Evolutionary conservation across 2,329 filamentous ascomycete genomes (phyloP).

Genomic region (Fusarium sarcochroum): DNA sequence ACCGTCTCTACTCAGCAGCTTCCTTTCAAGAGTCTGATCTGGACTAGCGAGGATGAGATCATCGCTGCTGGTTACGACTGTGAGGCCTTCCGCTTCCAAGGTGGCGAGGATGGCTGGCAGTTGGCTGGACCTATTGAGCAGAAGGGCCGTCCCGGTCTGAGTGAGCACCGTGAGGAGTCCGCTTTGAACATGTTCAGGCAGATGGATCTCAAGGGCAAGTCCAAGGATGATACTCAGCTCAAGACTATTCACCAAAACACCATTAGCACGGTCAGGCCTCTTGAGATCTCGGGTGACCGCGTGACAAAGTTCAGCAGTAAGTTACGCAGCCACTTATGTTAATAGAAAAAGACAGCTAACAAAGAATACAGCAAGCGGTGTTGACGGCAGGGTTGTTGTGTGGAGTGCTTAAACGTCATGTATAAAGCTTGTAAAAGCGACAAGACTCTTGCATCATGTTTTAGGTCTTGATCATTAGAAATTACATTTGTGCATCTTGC

Average conservation of each 20-base stretch:
- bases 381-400: constrained; percentile 85
- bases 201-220: constrained; percentile 98
- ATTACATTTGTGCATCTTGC: constrained; percentile 1
- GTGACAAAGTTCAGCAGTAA: constrained; percentile 90
- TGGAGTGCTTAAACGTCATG: constrained; percentile 72
- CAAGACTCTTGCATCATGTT: background rate
- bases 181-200: constrained; percentile 98
- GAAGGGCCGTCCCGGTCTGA: constrained; percentile 74
- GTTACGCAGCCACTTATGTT: constrained; percentile 53
- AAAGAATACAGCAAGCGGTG: constrained; percentile 75
- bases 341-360: constrained; percentile 48
- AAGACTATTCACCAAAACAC: constrained; percentile 98
- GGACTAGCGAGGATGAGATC: constrained; percentile 93
- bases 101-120: constrained; percentile 85
- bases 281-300: constrained; percentile 73
- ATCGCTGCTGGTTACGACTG: constrained; percentile 93
- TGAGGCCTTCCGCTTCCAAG: constrained; percentile 91
- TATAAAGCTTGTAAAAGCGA: constrained; percentile 12
- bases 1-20: constrained; percentile 91
- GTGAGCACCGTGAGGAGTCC: constrained; percentile 83
- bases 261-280: constrained; percentile 85
- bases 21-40: constrained; percentile 92
- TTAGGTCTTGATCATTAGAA: constrained; percentile 3
- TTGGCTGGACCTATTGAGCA: constrained; percentile 84
- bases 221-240: constrained; percentile 91